phyloP scores from a whole-genome alignment of 2,329 filamentous ascomycete genomes.

The Diplocarpon rosae region DNA sequence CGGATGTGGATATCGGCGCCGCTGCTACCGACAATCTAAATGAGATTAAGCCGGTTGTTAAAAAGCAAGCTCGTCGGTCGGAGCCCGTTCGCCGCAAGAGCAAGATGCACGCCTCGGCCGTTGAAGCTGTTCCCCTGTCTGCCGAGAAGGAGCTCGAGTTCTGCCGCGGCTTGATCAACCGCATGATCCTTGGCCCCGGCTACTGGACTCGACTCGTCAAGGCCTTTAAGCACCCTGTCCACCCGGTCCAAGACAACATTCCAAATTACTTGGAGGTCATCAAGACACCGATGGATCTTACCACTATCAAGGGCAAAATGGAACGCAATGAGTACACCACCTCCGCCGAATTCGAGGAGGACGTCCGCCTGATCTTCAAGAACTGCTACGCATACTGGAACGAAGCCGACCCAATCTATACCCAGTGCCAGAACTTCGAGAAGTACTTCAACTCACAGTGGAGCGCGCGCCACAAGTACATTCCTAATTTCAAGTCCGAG shows the following conservation, averaged over 20 bases:
- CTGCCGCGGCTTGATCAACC: conserved; percentile 44
- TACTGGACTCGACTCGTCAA: conserved; percentile 58
- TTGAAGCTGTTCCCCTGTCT: conserved; percentile 5
- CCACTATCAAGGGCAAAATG: conserved; percentile 50
- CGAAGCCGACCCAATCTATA: conserved; percentile 42
- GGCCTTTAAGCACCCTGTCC: conserved; percentile 49
- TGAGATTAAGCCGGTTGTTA: conserved; percentile 17
- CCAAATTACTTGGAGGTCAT: conserved; percentile 52
- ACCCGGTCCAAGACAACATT: conserved; percentile 44
- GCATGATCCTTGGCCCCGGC: conserved; percentile 53
- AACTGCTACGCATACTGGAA: conserved; percentile 57
- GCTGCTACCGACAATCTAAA: conserved; percentile 11
- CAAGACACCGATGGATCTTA: conserved; percentile 50
- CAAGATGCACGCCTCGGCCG: conserved; percentile 3
- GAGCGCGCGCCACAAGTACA: conserved; percentile 46
- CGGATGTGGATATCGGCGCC: conserved; percentile 8
- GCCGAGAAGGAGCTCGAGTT: conserved; percentile 41
- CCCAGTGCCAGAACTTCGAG: conserved; percentile 45
- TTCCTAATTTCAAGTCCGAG: conserved; percentile 40
- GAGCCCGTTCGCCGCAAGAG: conserved; percentile 14
- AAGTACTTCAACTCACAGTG: conserved; percentile 50
- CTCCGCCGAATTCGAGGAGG: conserved; percentile 42
- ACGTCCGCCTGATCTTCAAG: conserved; percentile 50
- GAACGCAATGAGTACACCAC: conserved; percentile 39
- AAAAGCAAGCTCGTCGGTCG: conserved; percentile 19